Percentiles rank a stretch among this genome's conserved stretches.
These are phyloP conservation scores for Saccharomyces hybrid DNA, from an alignment of 1,139 yeast species.

Conservation along the genomic window DNA sequence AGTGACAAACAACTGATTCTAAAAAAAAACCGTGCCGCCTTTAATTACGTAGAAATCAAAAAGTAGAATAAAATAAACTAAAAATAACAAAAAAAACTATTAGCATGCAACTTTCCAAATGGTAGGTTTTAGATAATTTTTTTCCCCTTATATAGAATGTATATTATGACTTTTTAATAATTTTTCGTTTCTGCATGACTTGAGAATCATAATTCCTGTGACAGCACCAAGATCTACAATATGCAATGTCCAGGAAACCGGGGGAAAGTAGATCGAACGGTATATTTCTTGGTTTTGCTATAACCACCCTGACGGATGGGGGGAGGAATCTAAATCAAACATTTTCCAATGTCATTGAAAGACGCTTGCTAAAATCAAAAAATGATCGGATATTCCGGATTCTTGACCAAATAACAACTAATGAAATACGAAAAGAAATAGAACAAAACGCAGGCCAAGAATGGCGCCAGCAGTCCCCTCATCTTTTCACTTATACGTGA, in stretches of 20 bases:
- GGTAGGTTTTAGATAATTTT: neutral
- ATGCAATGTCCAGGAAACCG: neutral
- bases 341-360: neutral
- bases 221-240: neutral
- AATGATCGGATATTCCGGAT: slow-evolving; percentile 35
- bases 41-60: too few species aligned
- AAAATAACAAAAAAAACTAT: neutral
- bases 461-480: slow-evolving; percentile 16
- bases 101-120: neutral
- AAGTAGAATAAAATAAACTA: neutral
- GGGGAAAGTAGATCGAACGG: too few species aligned
- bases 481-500: slow-evolving; percentile 12
- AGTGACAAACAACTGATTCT: neutral
- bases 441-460: slow-evolving; percentile 27
- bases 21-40: too few species aligned
- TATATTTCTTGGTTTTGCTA: too few species aligned
- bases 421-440: slow-evolving; percentile 33
- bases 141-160: neutral
- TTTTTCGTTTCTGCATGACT: neutral
- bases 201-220: too few species aligned
- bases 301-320: too few species aligned
- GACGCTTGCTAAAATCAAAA: slow-evolving; percentile 9
- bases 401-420: slow-evolving; percentile 34
- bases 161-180: slow-evolving; percentile 4
- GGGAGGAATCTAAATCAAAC: neutral